A percentile compares a stretch with the other conserved stretches of the same genome.
phyloP scores from a whole-genome alignment of 1,284 basidiomycete genomes.

The Veloporphyrellus conicus region DNA sequence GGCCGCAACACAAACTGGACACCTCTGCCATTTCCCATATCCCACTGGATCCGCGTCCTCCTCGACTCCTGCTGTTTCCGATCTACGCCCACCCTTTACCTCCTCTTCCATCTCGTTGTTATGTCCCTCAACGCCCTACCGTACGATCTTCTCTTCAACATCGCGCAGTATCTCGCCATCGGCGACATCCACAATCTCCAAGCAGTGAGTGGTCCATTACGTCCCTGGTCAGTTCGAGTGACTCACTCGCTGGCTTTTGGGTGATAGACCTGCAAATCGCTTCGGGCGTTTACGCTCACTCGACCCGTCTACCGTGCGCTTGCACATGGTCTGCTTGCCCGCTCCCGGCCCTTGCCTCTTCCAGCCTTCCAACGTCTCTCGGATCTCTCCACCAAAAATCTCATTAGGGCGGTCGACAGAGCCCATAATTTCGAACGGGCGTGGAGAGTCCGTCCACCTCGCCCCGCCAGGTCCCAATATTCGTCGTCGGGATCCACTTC shows the following conservation, averaged over 20 bases:
- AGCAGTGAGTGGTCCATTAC: conserved; percentile 42
- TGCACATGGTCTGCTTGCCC: conserved; percentile 53
- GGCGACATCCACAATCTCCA: conserved; percentile 56
- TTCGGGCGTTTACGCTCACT: conserved; percentile 56
- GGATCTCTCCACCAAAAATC: conserved; percentile 55
- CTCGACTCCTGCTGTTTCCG: neutral
- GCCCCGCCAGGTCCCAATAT: conserved; percentile 38
- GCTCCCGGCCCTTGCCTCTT: conserved; percentile 63
- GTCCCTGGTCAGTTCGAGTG: neutral
- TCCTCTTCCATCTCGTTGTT: neutral
- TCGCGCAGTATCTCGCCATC: conserved; percentile 56
- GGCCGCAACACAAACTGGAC: conserved; percentile 3
- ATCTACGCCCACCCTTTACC: conserved; percentile 7
- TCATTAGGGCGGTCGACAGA: conserved; percentile 57
- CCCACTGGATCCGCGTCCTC: conserved; percentile 11
- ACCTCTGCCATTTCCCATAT: conserved; percentile 9
- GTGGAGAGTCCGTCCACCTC: conserved; percentile 57
- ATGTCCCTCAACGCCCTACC: conserved; percentile 49
- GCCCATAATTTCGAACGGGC: conserved; percentile 57
- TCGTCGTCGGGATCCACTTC: conserved; percentile 19
- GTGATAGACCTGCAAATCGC: conserved; percentile 53
- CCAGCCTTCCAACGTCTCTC: conserved; percentile 62
- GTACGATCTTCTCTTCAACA: conserved; percentile 65
- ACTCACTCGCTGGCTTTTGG: neutral
- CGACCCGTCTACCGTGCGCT: conserved; percentile 63